These are phyloP conservation scores for Otatea glauca DNA, from an alignment of 176 grass and related monocot genomes.

Conservation along the genomic window DNA sequence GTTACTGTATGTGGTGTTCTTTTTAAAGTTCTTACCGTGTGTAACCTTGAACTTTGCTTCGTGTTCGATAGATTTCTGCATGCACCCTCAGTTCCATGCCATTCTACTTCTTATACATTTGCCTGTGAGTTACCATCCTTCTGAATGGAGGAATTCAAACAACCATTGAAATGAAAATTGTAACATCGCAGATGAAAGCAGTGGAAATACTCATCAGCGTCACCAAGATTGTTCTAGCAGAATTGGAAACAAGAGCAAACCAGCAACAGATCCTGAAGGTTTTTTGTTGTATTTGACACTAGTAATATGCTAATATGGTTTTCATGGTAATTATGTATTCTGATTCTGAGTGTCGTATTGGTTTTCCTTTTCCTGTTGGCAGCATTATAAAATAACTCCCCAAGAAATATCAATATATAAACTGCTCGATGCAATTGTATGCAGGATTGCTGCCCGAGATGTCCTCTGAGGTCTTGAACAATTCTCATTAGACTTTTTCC, in stretches of 20 bases:
- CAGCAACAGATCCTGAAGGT: constrained; percentile 78
- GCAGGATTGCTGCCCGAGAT: constrained; percentile 79
- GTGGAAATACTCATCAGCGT: constrained; percentile 71
- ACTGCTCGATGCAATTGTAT: constrained; percentile 65
- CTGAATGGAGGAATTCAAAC: neutral
- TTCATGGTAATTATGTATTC: constrained; percentile 4
- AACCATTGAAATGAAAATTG: neutral
- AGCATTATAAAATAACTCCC: constrained; percentile 84
- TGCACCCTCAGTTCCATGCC: neutral
- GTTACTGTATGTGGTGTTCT: neutral
- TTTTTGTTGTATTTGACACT: constrained; percentile 22
- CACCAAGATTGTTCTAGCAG: constrained; percentile 64
- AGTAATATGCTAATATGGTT: neutral
- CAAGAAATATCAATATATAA: constrained; percentile 82
- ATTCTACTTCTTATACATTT: neutral
- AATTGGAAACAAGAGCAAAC: constrained; percentile 68
- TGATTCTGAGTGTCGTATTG: neutral
- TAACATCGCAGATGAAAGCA: constrained; percentile 61
- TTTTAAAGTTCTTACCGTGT: neutral
- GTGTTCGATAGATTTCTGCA: neutral
- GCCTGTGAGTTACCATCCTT: constrained; percentile 1
- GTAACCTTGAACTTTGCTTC: neutral
- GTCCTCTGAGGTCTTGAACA: constrained; percentile 49
- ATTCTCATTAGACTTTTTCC: neutral
- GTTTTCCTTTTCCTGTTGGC: constrained; percentile 27